Percentiles rank a stretch among this genome's conserved stretches.
Conservation (phyloP, 2,329 filamentous ascomycete species). For the Amesomyces nigricolor region DNA sequence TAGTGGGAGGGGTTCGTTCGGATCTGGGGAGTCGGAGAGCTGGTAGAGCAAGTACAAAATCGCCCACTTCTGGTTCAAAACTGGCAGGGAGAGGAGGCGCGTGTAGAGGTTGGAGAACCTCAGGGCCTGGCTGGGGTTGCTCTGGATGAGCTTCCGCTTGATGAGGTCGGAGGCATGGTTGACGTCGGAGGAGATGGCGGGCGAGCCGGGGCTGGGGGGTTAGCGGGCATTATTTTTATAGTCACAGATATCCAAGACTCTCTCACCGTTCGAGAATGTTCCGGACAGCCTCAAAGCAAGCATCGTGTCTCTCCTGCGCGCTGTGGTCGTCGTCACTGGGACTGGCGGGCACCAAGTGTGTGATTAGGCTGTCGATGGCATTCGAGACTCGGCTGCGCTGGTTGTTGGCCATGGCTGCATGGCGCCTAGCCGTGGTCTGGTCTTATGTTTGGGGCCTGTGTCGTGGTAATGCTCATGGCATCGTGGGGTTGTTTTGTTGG, state of each 20-base stretch:
- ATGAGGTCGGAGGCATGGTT: conserved; percentile 93
- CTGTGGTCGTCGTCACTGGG: conserved; percentile 61
- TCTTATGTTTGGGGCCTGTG: too few relatives aligned
- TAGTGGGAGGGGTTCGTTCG: conserved; percentile 45
- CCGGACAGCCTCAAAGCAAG: conserved; percentile 48
- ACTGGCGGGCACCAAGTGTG: conserved; percentile 63
- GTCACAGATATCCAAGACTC: background rate
- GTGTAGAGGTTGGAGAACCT: conserved; percentile 89
- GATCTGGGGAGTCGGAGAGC: conserved; percentile 63
- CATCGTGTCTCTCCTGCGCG: conserved; percentile 63
- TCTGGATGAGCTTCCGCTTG: conserved; percentile 76
- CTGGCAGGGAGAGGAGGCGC: conserved; percentile 79
- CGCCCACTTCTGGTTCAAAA: conserved; percentile 93
- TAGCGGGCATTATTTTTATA: background rate
- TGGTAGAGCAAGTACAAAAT: conserved; percentile 88
- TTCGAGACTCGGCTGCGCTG: conserved; percentile 63
- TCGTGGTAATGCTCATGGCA: background rate
- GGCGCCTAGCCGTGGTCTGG: background rate
- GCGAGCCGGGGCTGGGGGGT: conserved; percentile 41
- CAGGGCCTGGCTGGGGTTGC: conserved; percentile 71
- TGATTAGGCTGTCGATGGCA: conserved; percentile 73
- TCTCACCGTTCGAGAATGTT: conserved; percentile 48
- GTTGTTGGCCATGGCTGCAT: conserved; percentile 48
- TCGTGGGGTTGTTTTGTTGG: background rate
- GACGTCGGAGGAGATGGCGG: conserved; percentile 62